phyloP scores from a whole-genome alignment of 1,284 basidiomycete genomes.

The Apiotrichum gracile region DNA sequence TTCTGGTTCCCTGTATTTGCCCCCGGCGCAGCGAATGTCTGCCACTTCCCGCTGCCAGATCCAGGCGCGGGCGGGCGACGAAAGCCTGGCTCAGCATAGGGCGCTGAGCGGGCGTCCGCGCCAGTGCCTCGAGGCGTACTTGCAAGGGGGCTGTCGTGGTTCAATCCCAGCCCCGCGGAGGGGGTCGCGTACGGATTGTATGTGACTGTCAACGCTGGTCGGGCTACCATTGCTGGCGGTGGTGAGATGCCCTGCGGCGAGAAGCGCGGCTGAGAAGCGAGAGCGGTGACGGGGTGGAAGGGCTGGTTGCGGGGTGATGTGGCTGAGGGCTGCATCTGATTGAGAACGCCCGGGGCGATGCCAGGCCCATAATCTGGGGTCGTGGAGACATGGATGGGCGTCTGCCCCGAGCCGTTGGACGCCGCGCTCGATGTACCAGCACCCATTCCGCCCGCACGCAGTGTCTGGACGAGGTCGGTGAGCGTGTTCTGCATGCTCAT shows the following conservation, averaged over 20 bases:
- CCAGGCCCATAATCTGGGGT: conserved; percentile 18
- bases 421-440: conserved; percentile 9
- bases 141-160: neutral
- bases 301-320: neutral
- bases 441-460: conserved; percentile 28
- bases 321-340: neutral
- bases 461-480: conserved; percentile 62
- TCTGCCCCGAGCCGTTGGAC: conserved; percentile 23
- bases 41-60: neutral
- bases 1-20: neutral
- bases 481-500: conserved; percentile 73
- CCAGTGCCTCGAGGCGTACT: neutral
- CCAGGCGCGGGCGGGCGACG: neutral
- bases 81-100: neutral
- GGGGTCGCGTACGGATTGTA: conserved; percentile 8
- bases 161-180: neutral
- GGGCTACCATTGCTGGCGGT: neutral
- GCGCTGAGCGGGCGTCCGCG: neutral
- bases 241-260: neutral
- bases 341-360: neutral
- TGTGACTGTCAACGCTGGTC: neutral
- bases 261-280: conserved; percentile 2
- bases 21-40: conserved; percentile 2
- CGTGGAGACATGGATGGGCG: conserved; percentile 16
- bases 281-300: conserved; percentile 6